phyloP scores from a whole-genome alignment of 495 filamentous ascomycete species.

The Polyplosphaeria fusca region DNA sequence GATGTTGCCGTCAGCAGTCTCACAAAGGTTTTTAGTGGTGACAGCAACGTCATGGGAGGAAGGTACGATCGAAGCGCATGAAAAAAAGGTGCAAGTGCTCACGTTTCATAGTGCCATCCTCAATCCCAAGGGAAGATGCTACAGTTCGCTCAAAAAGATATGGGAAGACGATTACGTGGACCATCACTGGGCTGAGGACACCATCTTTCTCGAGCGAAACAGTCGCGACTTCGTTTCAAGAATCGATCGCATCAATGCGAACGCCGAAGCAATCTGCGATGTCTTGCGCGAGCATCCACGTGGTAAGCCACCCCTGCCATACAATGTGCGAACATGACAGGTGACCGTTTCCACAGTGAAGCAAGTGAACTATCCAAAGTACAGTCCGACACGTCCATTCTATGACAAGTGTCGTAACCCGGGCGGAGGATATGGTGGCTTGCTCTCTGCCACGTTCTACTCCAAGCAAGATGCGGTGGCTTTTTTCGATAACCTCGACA shows the following conservation, averaged over 20 bases:
- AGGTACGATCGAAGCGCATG: constrained; percentile 42
- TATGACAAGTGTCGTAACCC: constrained; percentile 77
- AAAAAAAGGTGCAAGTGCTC: not conserved
- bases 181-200: constrained; percentile 89
- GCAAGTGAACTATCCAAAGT: constrained; percentile 82
- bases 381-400: constrained; percentile 59
- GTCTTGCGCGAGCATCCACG: constrained; percentile 57
- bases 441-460: constrained; percentile 79
- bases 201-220: constrained; percentile 91
- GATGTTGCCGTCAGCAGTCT: constrained; percentile 92
- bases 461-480: constrained; percentile 64
- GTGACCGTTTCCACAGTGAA: constrained; percentile 55
- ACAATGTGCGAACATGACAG: not conserved
- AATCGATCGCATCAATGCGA: constrained; percentile 79
- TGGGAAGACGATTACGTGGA: constrained; percentile 72
- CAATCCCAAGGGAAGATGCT: constrained; percentile 75
- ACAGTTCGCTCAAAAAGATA: constrained; percentile 60
- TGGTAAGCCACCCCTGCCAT: constrained; percentile 41
- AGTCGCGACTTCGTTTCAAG: constrained; percentile 85
- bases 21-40: constrained; percentile 95
- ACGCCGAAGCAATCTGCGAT: constrained; percentile 78
- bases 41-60: constrained; percentile 97
- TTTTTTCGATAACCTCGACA: constrained; percentile 84
- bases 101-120: constrained; percentile 60
- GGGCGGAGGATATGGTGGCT: constrained; percentile 82